Base-by-base conservation (phyloP, 495 filamentous ascomycete species). In the Cercophora scortea region DNA sequence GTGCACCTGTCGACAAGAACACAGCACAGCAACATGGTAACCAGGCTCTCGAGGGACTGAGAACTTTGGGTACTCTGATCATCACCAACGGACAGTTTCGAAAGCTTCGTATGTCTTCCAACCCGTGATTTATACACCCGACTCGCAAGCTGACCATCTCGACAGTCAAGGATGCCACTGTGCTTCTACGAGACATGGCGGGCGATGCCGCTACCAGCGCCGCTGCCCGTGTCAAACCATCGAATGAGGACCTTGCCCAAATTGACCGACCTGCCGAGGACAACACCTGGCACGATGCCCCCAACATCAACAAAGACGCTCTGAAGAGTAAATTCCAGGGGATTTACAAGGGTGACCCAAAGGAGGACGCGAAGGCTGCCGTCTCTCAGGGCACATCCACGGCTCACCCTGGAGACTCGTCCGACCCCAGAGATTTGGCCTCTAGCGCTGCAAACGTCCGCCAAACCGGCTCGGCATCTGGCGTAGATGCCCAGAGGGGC, bases 11-110 rank as follows among this genome's bases (percentile, higher is more conserved):
- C 44, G 77, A 81, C 59, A 93, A 87, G 71, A 82, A 86, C 0
- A 76, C 77, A 5, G 87, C 86, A 4, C 78, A 85, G 66, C 87
- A 91, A 60, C 88, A 96, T 67, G 88, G 86, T 17, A 83, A 86
- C 56, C 60, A 89, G 64, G 88, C 83, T 4, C 71, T 91, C 35
- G 85, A 94, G 51, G 93, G 94, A n/a, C 70, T 98, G 32, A 85
- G 87, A 49, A 94, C 87, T 2, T 71, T 98, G 8, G 93, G 94
- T 42, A 91, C 86, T 10, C 79, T 98, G 44, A 72, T 98, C 55
- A 85, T 97, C 64, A 91, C 90, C 53, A 98, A 98, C 57, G 94
- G 93, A 53, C 91, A 96, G 71, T 96, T 96, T 75, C 80, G 90
- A 44, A 96, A 96, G 75, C 81, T 96, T 17, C 70, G 89, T 93